phyloP scores from a whole-genome alignment of 2,329 filamentous ascomycete genomes.

The Botrytis deweyae region DNA sequence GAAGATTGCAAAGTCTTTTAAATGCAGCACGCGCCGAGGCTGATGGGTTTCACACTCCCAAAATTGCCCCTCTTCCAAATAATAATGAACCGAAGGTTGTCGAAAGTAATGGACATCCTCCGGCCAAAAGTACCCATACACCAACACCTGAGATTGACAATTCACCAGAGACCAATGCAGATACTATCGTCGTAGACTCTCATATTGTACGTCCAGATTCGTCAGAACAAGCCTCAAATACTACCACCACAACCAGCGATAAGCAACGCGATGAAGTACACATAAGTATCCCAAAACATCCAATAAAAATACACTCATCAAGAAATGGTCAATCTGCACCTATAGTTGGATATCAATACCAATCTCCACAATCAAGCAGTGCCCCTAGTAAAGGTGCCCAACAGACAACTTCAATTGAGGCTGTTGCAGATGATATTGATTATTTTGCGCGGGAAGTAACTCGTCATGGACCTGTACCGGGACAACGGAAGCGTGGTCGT shows the following conservation, averaged over 20 bases:
- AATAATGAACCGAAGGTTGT: background rate
- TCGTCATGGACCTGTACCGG: background rate
- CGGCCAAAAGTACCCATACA: background rate
- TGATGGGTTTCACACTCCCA: background rate
- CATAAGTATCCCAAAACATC: background rate
- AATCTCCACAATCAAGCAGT: background rate
- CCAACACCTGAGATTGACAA: background rate
- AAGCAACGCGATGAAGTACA: background rate
- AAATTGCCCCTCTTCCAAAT: background rate
- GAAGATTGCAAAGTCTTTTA: slow-evolving; percentile 12
- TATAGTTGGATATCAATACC: slow-evolving; percentile 1
- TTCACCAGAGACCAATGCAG: background rate
- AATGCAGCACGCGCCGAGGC: slow-evolving; percentile 17
- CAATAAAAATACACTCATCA: background rate
- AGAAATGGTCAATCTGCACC: background rate
- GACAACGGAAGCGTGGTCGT: slow-evolving; percentile 1
- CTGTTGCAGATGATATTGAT: background rate
- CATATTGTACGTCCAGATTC: background rate
- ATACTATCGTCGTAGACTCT: background rate
- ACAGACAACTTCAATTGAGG: background rate
- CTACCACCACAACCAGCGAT: background rate
- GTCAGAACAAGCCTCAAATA: background rate
- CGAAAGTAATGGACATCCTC: background rate
- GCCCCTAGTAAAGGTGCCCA: background rate
- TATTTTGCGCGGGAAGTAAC: slow-evolving; percentile 1